Percentiles rank a stretch among this genome's conserved stretches.
Evolutionary conservation across 805 yeast genomes (phyloP).

Genomic region (Saccharomycopsis synnaedendra): DNA sequence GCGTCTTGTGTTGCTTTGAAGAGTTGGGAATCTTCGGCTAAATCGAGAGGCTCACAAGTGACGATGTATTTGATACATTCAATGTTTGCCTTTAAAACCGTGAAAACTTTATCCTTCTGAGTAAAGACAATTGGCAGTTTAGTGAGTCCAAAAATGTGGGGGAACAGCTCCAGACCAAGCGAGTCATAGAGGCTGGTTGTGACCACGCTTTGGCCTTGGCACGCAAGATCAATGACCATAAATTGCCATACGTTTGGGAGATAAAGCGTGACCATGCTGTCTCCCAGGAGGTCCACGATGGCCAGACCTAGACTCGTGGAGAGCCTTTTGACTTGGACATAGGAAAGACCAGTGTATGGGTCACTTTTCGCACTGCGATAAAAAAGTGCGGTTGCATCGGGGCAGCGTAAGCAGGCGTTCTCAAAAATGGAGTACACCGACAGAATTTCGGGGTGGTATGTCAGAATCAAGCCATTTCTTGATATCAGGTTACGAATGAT

Average conservation of each 20-base stretch:
- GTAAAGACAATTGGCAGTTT: constrained; percentile 49
- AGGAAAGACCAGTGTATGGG: constrained; percentile 19
- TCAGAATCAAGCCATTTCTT: constrained; percentile 17
- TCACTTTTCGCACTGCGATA: background rate
- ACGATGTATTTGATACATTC: constrained; percentile 28
- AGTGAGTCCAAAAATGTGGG: constrained; percentile 49
- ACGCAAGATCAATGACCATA: constrained; percentile 58
- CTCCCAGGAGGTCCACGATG: constrained; percentile 14
- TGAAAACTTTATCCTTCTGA: constrained; percentile 38
- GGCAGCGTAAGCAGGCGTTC: constrained; percentile 18
- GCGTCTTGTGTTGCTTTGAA: constrained; percentile 22
- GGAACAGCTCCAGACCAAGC: constrained; percentile 46
- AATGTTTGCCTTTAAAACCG: constrained; percentile 31
- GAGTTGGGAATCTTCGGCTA: constrained; percentile 23
- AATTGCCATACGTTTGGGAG: constrained; percentile 59
- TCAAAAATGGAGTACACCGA: constrained; percentile 26
- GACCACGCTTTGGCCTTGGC: constrained; percentile 43
- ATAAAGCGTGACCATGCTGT: constrained; percentile 30
- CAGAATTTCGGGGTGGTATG: constrained; percentile 25
- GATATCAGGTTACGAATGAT: constrained; percentile 35
- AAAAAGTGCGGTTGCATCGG: constrained; percentile 23
- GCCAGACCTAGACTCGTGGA: constrained; percentile 19
- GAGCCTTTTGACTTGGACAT: background rate
- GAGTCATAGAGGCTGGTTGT: constrained; percentile 47
- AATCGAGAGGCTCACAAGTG: constrained; percentile 37